Evolutionary conservation across 1,139 yeast species (phyloP).

Genomic region (Taphrina wiesneri): DNA sequence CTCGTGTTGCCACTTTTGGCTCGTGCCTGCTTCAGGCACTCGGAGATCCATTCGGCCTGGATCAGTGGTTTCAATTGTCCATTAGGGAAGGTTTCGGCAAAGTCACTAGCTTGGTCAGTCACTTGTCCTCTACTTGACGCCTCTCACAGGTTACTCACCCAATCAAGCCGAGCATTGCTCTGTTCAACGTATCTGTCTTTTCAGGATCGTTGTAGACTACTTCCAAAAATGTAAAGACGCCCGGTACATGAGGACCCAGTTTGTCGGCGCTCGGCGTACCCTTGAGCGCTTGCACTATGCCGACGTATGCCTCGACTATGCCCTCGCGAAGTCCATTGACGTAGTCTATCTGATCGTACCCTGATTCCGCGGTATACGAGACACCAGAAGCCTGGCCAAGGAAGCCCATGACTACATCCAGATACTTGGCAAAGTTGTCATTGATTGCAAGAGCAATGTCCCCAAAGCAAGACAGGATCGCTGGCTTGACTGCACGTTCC

Average conservation of each 20-base stretch:
- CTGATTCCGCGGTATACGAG: slow-evolving; percentile 55
- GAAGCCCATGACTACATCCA: slow-evolving; percentile 74
- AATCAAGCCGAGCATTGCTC: slow-evolving; percentile 36
- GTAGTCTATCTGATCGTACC: slow-evolving; percentile 77
- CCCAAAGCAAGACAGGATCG: slow-evolving; percentile 91
- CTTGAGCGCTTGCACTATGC: slow-evolving; percentile 79
- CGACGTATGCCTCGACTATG: slow-evolving; percentile 90
- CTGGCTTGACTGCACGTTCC: slow-evolving; percentile 79
- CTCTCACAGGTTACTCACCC: slow-evolving; percentile 8
- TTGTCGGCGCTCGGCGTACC: slow-evolving; percentile 61
- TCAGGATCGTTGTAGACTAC: slow-evolving; percentile 57
- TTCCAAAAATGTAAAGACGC: slow-evolving; percentile 69
- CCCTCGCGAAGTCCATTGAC: slow-evolving; percentile 74
- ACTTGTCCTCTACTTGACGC: neutral
- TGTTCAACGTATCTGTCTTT: slow-evolving; percentile 33
- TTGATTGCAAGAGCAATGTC: slow-evolving; percentile 93
- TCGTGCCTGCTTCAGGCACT: slow-evolving; percentile 36
- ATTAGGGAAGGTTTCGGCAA: slow-evolving; percentile 37
- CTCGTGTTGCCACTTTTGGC: slow-evolving; percentile 33
- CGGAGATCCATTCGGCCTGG: slow-evolving; percentile 37
- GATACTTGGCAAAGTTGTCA: slow-evolving; percentile 68
- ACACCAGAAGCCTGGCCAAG: slow-evolving; percentile 60
- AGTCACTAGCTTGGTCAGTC: slow-evolving; percentile 25
- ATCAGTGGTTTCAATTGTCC: slow-evolving; percentile 35
- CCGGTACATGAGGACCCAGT: slow-evolving; percentile 63